phyloP scores from a whole-genome alignment of 441 rosid genomes.

The Erodium texanum region DNA sequence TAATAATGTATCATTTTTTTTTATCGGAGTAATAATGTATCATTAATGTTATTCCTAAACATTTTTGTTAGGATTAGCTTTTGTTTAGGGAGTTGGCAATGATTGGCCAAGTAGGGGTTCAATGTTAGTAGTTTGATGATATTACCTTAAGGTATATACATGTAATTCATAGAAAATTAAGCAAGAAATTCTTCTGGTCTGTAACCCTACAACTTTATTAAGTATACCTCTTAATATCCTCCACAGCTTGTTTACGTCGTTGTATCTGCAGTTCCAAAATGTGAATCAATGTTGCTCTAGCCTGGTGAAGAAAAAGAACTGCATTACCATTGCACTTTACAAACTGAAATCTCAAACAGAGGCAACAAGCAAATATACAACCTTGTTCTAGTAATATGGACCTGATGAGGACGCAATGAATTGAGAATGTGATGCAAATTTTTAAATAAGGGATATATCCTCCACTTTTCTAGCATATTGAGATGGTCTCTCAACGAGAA shows the following conservation, averaged over 20 bases:
- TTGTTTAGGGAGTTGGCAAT: neutral
- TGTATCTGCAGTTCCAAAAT: conserved; percentile 82
- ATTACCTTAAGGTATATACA: neutral
- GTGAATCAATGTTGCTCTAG: conserved; percentile 87
- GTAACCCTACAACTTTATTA: neutral
- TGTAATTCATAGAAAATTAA: neutral
- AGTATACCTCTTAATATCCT: conserved; percentile 75
- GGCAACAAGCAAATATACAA: neutral
- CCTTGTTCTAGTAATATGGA: conserved; percentile 11
- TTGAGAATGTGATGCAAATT: conserved; percentile 92
- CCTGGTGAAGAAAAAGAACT: conserved; percentile 31
- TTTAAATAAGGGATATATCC: conserved; percentile 81
- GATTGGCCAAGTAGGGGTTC: neutral
- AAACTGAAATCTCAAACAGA: conserved; percentile 9
- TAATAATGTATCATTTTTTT: too few species aligned
- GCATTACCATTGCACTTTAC: neutral
- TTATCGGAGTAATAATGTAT: too few species aligned
- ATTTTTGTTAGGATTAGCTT: neutral
- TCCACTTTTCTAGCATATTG: conserved; percentile 90
- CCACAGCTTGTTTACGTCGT: conserved; percentile 77
- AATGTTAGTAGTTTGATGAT: neutral
- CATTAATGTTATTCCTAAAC: neutral
- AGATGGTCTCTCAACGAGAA: conserved; percentile 90
- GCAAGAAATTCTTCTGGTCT: neutral
- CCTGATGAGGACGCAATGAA: conserved; percentile 93